Evolutionary conservation across 495 filamentous ascomycete species (phyloP).

Genomic region (Penicillium steckii): DNA sequence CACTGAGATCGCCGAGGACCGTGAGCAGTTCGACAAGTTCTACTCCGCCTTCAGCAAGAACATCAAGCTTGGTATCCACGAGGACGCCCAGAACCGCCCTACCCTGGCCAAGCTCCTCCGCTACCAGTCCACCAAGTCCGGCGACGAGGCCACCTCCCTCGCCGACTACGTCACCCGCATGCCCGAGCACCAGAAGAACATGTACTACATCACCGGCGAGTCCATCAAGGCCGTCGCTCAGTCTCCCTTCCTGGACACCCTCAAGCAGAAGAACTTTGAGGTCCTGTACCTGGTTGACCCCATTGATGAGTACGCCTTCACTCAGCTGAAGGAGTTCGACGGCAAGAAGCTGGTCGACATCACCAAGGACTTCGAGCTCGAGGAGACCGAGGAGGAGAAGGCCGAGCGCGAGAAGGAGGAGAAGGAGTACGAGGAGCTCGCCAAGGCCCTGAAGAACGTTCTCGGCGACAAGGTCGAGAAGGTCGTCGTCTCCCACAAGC

Average conservation of each 20-base stretch:
- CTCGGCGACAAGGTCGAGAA: conserved; percentile 99
- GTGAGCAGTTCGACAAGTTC: conserved; percentile 99
- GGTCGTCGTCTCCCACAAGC: conserved; percentile 98
- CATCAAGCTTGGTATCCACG: conserved; percentile 99
- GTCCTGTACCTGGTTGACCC: conserved; percentile 99
- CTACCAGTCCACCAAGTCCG: conserved; percentile 98
- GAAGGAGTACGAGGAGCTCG: conserved; percentile 93
- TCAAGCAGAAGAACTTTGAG: conserved; percentile 99
- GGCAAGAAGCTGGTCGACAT: conserved; percentile 99
- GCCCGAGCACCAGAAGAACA: conserved; percentile 99
- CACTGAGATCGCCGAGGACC: conserved; percentile 96
- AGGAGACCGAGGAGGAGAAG: conserved; percentile 99
- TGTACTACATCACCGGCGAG: conserved; percentile 99
- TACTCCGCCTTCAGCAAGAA: conserved; percentile 99
- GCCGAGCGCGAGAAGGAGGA: conserved; percentile 90
- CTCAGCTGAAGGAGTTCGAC: conserved; percentile 99
- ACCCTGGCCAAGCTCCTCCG: conserved; percentile 96
- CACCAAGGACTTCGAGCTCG: conserved; percentile 99
- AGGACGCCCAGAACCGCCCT: conserved; percentile 96
- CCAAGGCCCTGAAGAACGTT: conserved; percentile 97
- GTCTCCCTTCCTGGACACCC: conserved; percentile 97
- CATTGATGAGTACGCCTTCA: conserved; percentile 99
- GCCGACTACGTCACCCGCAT: conserved; percentile 97
- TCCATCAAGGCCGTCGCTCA: conserved; percentile 96
- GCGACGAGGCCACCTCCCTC: conserved; percentile 92